A percentile compares a stretch with the other conserved stretches of the same genome.
phyloP scores from a whole-genome alignment of 352 stramenopile species.

The Globisporangium acanthophoron region DNA sequence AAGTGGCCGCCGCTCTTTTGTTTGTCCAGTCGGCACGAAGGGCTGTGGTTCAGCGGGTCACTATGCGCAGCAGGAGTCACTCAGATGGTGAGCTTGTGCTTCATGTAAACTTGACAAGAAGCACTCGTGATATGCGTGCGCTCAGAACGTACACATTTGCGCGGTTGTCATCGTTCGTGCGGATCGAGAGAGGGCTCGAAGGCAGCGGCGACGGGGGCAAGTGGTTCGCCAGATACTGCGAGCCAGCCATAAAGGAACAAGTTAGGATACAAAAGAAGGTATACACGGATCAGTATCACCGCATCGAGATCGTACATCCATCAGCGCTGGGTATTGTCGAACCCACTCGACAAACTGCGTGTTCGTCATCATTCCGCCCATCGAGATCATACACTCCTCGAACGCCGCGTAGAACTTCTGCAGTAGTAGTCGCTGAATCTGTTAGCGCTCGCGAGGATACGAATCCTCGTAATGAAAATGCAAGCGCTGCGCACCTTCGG shows the following conservation, averaged over 20 bases:
- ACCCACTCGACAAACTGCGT: constrained; percentile 75
- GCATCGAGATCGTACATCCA: constrained; percentile 35
- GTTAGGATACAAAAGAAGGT: not conserved
- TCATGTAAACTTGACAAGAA: no score
- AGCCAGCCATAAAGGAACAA: not conserved
- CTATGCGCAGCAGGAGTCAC: constrained; percentile 10
- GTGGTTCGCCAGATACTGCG: constrained; percentile 42
- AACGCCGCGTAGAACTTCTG: constrained; percentile 68
- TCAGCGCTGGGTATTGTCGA: constrained; percentile 51
- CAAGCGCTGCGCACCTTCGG: constrained; percentile 34
- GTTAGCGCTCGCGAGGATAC: not conserved
- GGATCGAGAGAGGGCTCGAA: constrained; percentile 31
- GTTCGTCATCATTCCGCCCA: constrained; percentile 45
- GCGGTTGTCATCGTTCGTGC: constrained; percentile 37
- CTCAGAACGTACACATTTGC: constrained; percentile 25
- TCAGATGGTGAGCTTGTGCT: no score
- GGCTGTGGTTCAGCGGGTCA: constrained; percentile 73
- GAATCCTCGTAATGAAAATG: not conserved
- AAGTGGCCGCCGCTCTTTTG: constrained; percentile 25
- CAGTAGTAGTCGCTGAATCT: not conserved
- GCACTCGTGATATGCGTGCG: no score
- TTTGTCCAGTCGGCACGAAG: constrained; percentile 47
- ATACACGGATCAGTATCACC: no score
- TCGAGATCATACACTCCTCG: constrained; percentile 61
- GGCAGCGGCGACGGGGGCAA: constrained; percentile 29